Base-by-base conservation (phyloP, 2,329 filamentous ascomycete genomes). In the Colletotrichum caudatum region DNA sequence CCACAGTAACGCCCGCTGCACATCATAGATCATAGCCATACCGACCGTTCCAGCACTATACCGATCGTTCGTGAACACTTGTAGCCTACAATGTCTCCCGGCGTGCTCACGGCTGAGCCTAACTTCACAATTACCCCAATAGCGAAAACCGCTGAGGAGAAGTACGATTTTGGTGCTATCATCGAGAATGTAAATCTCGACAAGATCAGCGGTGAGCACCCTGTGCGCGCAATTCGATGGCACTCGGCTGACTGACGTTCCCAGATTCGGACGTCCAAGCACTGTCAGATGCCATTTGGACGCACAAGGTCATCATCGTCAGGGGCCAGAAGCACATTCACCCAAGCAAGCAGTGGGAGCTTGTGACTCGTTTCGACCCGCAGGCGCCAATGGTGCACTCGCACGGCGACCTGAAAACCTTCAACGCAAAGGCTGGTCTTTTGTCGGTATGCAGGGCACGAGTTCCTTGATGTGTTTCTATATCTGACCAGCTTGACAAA, bases 321-420 rank as follows among this genome's bases (percentile, higher is more conserved):
- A 84, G 81, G 74, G 80, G 80, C 33, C 83, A 85, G 69, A 77
- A 82, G 48, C 73, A 82, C 46, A 77, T 85, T 0, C 74, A 75
- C 11, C 83, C 83, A 2, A 77, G 78, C 46, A 84, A 84, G 74
- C 82, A 85, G 59, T 85, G 82, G 83, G 82, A 84, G 57, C 76
- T 85, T 1, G 81, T 85, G 14, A 81, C 78, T 6, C 78, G 81
- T 7, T 82, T 85, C 66, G 83, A 85, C 57, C 83, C 82, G 0
- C 70, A 78, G 7, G 82, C 83, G 11, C 78, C 79, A 1, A 75
- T 81, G 50, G 77, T 85, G 1, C 82, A 84, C 73, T 83, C 81
- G 3, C 82, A 84, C 66, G 83, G 83, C 8, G 79, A 81, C 50
- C 61, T 83, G 12, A 81, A 82, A 66, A 79, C 80, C 1, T 84